Percentiles rank a stretch among this genome's conserved stretches.
Evolutionary conservation across 1,139 yeast species (phyloP).

Genomic region (Candida sp.): DNA sequence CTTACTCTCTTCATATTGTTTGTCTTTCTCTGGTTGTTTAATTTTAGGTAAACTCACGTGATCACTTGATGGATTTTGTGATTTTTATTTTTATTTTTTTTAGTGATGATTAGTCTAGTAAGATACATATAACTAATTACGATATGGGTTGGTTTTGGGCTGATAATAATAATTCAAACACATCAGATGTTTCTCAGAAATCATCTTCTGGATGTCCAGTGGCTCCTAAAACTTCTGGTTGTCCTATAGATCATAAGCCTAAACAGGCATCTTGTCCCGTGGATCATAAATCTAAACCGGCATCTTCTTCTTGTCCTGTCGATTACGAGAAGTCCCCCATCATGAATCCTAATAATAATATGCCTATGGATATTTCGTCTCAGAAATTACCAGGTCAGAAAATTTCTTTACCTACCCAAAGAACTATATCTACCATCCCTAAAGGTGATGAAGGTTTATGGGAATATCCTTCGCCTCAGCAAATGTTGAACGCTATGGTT

Average conservation of each 20-base stretch:
- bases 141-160: constrained; percentile 89
- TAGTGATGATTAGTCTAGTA: too few species aligned
- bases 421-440: constrained; percentile 85
- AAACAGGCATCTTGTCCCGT: constrained; percentile 28
- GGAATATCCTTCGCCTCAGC: constrained; percentile 99
- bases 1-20: too few species aligned
- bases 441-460: constrained; percentile 81
- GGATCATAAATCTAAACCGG: constrained; percentile 14
- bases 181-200: constrained; percentile 6
- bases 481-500: constrained; percentile 97
- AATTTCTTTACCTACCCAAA: constrained; percentile 71
- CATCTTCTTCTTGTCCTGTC: constrained; percentile 20
- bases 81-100: too few species aligned
- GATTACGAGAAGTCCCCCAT: constrained; percentile 16
- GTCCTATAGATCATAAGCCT: constrained; percentile 3
- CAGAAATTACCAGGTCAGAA: constrained; percentile 80
- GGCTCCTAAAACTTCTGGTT: background rate
- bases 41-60: too few species aligned
- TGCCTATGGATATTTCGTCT: constrained; percentile 73
- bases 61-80: too few species aligned
- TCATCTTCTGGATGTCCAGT: constrained; percentile 4
- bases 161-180: constrained; percentile 18
- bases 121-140: too few species aligned
- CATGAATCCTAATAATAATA: constrained; percentile 79
- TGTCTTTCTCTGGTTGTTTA: too few species aligned